Evolutionary conservation across 169 alveolate species (phyloP).

Genomic region (Eimeria nieschulzi): DNA sequence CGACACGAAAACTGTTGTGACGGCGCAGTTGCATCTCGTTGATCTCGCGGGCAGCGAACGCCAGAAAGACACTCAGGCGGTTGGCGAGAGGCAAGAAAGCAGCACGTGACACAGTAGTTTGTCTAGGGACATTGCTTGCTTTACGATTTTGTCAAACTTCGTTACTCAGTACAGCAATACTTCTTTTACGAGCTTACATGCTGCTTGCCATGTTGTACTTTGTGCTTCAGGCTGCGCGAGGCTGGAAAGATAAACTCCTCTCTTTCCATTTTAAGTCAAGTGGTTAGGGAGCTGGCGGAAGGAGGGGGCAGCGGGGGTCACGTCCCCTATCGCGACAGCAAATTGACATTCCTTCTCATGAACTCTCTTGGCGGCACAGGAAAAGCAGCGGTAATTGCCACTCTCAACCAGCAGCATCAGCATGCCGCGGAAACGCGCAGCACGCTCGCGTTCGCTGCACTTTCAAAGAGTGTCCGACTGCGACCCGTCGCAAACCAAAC

Average conservation of each 20-base stretch:
- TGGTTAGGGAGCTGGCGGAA: slow-evolving; percentile 40
- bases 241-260: slow-evolving; percentile 61
- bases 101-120: no score
- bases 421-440: slow-evolving; percentile 88
- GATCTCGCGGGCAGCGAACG: slow-evolving; percentile 67
- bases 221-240: slow-evolving; percentile 20
- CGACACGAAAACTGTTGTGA: not conserved
- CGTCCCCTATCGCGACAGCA: slow-evolving; percentile 92
- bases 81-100: slow-evolving; percentile 24
- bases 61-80: slow-evolving; percentile 40
- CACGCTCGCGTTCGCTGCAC: slow-evolving; percentile 91
- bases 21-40: slow-evolving; percentile 54
- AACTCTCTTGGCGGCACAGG: slow-evolving; percentile 93
- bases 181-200: no score
- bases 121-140: no score
- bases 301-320: slow-evolving; percentile 6
- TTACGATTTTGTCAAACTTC: no score
- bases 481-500: slow-evolving; percentile 12
- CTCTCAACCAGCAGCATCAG: slow-evolving; percentile 87
- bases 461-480: not conserved
- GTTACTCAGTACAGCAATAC: no score
- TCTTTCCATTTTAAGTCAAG: slow-evolving; percentile 29
- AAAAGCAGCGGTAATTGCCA: slow-evolving; percentile 90
- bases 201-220: no score
- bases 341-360: slow-evolving; percentile 89